Evolutionary conservation across 2,329 filamentous ascomycete genomes (phyloP), one percentile per base, ranked within the genome.

Genomic region (Helotiales sp.): DNA sequence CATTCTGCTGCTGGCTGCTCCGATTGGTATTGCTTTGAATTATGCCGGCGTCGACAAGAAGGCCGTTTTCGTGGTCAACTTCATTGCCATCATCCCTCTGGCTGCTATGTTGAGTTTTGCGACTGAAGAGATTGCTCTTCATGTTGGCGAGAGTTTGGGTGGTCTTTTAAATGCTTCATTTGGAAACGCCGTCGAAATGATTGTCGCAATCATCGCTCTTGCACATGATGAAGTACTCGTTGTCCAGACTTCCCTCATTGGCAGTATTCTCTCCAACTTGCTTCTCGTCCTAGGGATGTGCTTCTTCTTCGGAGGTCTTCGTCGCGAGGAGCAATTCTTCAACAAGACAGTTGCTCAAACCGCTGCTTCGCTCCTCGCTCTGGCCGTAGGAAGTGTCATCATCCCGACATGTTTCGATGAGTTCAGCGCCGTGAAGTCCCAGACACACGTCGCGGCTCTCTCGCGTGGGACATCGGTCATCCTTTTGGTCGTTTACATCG

Each of bases 311-410:
- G 93, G 77, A 28, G 77, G 77, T 3, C 78, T 96, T 72, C 89
- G 91, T 67, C 88, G 94, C 30, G 76, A 86, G 30, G 91, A 96
- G 77, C 95, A 97, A 78, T 90, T 88, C 78, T 98, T 97, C 86
- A 97, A 97, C 82, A 88, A 91, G 37, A 95, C 92, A 0, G 93
- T 97, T 6, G 94, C 94, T 0, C 93, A 97, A 78, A 97, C 94
- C 0, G 92, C 93, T 3, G 89, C 93, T 15, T 80, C 83, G 28
- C 88, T 91, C 11, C 82, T 96, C 26, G 80, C 93, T 22, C 78
- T 91, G 10, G 86, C 90, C 13, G 91, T 96, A 43, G 90, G 89
- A 59, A 91, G 89, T 74, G 84, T 97, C 72, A 95, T 97, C 72
- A 93, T 97, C 28, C 95, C 95, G 0, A 97, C 93, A 6, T 93